These are phyloP conservation scores for Tympanopsis confertula DNA, from an alignment of 2,329 filamentous ascomycete species.

Conservation along the genomic window DNA sequence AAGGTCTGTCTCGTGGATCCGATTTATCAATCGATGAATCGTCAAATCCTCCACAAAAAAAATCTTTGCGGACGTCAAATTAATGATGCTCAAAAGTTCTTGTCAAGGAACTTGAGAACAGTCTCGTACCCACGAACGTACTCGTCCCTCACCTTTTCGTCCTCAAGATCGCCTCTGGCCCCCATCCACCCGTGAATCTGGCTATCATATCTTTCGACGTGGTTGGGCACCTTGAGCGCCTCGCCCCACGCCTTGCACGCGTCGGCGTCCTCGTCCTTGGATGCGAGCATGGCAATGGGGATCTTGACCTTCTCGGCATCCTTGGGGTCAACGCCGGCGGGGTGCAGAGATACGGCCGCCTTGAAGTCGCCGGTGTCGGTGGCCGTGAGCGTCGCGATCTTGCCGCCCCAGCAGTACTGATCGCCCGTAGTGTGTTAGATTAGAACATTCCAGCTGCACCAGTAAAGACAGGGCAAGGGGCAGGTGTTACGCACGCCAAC, in stretches of 20 bases:
- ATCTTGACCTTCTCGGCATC: conserved; percentile 50
- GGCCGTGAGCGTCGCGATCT: conserved; percentile 44
- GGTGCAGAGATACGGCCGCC: conserved; percentile 38
- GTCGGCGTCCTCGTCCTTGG: conserved; percentile 47
- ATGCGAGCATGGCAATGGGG: conserved; percentile 52
- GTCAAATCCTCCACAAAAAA: no score
- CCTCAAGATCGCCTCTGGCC: conserved; percentile 45
- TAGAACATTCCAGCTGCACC: no score
- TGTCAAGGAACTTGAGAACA: conserved; percentile 42
- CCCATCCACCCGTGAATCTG: conserved; percentile 70
- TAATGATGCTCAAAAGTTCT: conserved; percentile 31
- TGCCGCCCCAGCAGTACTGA: conserved; percentile 65
- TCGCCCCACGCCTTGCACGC: conserved; percentile 43
- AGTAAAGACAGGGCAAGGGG: no score
- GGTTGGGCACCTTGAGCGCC: conserved; percentile 39
- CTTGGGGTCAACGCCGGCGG: conserved; percentile 50
- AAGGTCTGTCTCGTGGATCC: no score
- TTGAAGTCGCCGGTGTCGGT: conserved; percentile 41
- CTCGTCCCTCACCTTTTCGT: conserved; percentile 46
- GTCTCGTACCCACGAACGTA: conserved; percentile 50
- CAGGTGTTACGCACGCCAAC: no score
- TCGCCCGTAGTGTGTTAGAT: no score
- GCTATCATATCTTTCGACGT: conserved; percentile 51
- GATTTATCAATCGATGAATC: no score
- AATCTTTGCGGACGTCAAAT: no score